Evolutionary conservation across 768 basidiomycete species (phyloP).

Genomic region (Boletus huronensis): DNA sequence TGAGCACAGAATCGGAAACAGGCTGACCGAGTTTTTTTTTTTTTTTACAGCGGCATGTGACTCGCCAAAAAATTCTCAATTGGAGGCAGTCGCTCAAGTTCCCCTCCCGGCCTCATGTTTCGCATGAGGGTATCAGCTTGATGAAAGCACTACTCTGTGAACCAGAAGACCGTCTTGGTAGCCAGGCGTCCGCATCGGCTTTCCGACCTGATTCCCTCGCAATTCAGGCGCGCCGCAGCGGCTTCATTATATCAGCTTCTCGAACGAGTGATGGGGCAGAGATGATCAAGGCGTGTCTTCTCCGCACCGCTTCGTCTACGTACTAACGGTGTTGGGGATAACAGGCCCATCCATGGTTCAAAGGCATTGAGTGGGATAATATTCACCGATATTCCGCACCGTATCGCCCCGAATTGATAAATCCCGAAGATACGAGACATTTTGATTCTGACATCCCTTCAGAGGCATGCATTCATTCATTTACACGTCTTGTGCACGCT

Average conservation of each 20-base stretch:
- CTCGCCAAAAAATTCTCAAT: conserved; percentile 95
- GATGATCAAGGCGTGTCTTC: conserved; percentile 69
- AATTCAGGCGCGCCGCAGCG: conserved; percentile 69
- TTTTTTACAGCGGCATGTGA: conserved; percentile 73
- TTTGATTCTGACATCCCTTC: conserved; percentile 93
- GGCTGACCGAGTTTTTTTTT: conserved; percentile 6
- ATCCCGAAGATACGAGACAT: conserved; percentile 87
- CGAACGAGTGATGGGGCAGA: conserved; percentile 80
- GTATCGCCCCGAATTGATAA: conserved; percentile 79
- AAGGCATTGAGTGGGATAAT: conserved; percentile 84
- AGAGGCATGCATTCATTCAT: conserved; percentile 57
- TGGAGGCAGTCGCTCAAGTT: conserved; percentile 90
- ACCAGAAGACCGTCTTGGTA: conserved; percentile 90
- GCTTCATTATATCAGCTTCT: conserved; percentile 53
- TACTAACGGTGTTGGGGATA: conserved; percentile 16
- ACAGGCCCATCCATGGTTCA: conserved; percentile 87
- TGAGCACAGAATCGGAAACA: conserved; percentile 20
- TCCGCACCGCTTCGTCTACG: conserved; percentile 11
- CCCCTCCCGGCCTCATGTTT: conserved; percentile 78
- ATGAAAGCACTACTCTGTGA: conserved; percentile 92
- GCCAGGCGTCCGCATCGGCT: conserved; percentile 62
- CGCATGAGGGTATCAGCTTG: conserved; percentile 81
- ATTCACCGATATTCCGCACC: conserved; percentile 83
- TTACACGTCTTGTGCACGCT: conserved; percentile 20
- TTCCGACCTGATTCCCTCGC: conserved; percentile 77